Evolutionary conservation across 768 basidiomycete genomes (phyloP).

Genomic region (Calocybe indica): DNA sequence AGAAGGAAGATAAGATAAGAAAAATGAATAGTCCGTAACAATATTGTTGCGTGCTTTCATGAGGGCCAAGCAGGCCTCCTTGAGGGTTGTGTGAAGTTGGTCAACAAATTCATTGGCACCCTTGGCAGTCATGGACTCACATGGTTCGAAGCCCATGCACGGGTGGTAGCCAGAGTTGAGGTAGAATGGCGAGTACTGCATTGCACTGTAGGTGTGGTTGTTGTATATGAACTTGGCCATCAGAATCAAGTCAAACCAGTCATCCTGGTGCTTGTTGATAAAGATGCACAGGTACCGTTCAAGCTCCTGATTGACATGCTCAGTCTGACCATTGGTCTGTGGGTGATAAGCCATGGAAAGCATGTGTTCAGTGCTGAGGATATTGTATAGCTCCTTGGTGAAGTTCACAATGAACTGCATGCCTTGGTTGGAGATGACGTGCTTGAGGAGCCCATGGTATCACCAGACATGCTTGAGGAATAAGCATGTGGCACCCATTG

Average conservation of each 20-base stretch:
- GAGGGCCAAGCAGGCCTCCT: conserved; percentile 11
- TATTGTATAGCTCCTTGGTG: no score
- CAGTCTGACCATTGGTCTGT: conserved; percentile 28
- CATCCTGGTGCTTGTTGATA: conserved; percentile 12
- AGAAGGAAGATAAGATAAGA: no score
- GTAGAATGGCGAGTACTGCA: conserved; percentile 10
- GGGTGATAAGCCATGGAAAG: conserved; percentile 16
- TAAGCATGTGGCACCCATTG: conserved; percentile 10
- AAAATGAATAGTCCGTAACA: no score
- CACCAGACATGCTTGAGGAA: conserved; percentile 23
- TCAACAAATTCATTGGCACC: conserved; percentile 5
- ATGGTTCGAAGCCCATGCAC: conserved; percentile 10
- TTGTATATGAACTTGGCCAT: conserved; percentile 25
- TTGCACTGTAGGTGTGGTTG: conserved; percentile 15
- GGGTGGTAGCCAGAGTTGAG: no score
- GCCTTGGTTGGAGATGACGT: conserved; percentile 24
- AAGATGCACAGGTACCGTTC: conserved; percentile 19
- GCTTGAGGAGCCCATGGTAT: conserved; percentile 17
- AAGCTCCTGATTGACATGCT: neutral
- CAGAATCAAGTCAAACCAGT: conserved; percentile 20
- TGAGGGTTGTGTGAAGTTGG: conserved; percentile 4
- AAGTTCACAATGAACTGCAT: conserved; percentile 11
- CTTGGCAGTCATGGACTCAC: neutral
- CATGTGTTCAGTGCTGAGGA: neutral
- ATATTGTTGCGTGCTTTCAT: conserved; percentile 10